A percentile compares a stretch with the other conserved stretches of the same genome.
Conservation (phyloP, 1,284 basidiomycete species). For the Anthracocystis panici-leucophaei region DNA sequence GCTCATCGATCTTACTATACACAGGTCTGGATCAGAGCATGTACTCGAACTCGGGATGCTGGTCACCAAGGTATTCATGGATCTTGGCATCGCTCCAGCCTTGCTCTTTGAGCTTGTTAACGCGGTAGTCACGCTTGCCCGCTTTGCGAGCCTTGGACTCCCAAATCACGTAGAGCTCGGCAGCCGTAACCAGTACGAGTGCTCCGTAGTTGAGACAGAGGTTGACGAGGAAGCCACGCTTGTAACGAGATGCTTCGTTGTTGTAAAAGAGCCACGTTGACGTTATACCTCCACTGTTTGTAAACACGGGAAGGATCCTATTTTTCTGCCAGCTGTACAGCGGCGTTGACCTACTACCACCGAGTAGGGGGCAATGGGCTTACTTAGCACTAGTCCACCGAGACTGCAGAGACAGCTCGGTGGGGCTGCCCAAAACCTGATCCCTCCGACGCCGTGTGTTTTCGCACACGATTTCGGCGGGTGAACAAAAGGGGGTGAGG, state of each 20-base stretch:
- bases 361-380: too few species aligned
- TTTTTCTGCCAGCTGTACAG: too few species aligned
- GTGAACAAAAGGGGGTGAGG: too few species aligned
- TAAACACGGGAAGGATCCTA: too few species aligned
- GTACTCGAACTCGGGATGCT: constrained; percentile 58
- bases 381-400: too few species aligned
- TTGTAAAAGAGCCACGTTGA: constrained; percentile 56
- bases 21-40: constrained; percentile 29
- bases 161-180: constrained; percentile 55
- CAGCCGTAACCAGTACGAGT: constrained; percentile 36
- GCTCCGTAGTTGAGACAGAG: constrained; percentile 48
- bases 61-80: constrained; percentile 60
- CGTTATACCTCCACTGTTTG: constrained; percentile 59
- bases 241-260: constrained; percentile 47
- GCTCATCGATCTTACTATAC: neutral
- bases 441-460: too few species aligned
- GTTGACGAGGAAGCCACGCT: constrained; percentile 55
- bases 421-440: too few species aligned
- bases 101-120: constrained; percentile 36
- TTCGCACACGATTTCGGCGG: too few species aligned
- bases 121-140: constrained; percentile 54
- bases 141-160: constrained; percentile 48
- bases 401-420: too few species aligned
- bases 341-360: too few species aligned
- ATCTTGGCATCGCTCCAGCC: constrained; percentile 55